Evolutionary conservation across 1,284 basidiomycete genomes (phyloP), one percentile per base, ranked within the genome.

Genomic region (Cryptococcus sp.): DNA sequence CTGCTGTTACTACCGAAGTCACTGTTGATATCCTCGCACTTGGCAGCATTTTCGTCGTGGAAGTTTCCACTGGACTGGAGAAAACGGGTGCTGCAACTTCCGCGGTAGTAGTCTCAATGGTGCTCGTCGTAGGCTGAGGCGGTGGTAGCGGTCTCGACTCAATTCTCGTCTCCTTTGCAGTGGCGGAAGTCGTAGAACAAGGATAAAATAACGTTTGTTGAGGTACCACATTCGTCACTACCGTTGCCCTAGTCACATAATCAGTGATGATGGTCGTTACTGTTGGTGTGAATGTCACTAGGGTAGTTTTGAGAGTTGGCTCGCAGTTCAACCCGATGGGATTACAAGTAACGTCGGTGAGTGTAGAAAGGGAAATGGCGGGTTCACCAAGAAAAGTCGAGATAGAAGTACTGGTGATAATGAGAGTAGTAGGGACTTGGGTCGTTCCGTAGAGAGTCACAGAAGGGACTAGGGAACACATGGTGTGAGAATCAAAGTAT

Each of bases 401-500:
- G 10, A 46, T 32, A 4, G n/a, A 35, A 4, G 50, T 44, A 3
- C 46, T n/a, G 31, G 51, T 52, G 32, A 53, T 32, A 4, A 33
- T 32, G 30, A 32, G 30, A 5, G 23, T 23, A 4, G 50, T 44
- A 5, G 45, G n/a, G 46, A 57, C 30, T 34, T 53, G 51, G 7
- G 50, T 53, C 3, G 56, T 57, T 7, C 56, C 56, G 51, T 57
- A 57, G 7, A 57, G 47, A 13, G 56, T 57, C 41, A 55, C 53
- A 6, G 53, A 55, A 5, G 53, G 53, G 31, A 34, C 14, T 14
- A 49, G 46, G 10, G 36, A 34, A 38, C 52, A 53, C 44, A 46
- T 46, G n/a, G 33, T 32, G 43, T n/a, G 38, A 41, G 10, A 10
- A 10, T 41, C 38, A 41, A 41, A 41, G 38, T 41, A 41, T n/a